Base-by-base conservation (phyloP, 2,329 filamentous ascomycete genomes). In the Calonectria multiphialidica region DNA sequence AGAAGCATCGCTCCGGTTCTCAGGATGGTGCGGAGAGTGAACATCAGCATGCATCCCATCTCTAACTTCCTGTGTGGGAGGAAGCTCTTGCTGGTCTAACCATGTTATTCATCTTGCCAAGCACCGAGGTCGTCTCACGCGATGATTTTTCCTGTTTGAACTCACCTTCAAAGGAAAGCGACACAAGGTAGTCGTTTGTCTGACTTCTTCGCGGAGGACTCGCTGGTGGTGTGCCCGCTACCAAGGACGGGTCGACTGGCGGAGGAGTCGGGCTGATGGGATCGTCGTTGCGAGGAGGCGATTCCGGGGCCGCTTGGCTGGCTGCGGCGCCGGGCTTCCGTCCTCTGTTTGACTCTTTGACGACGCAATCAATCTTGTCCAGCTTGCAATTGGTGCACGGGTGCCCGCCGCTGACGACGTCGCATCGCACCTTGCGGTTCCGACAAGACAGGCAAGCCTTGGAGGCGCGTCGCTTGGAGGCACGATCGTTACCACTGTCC, bases 311-410 rank as follows among this genome's bases (percentile, higher is more conserved):
- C n/a, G 50, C 49, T 30, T 50, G 49, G 61, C 35, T 68, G 35
- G 35, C 28, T 16, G 45, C 33, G 1, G 45, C 30, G 21, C 15
- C 57, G 3, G 59, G 67, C 21, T 59, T 62, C 16, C 66, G 53
- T 15, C 65, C 61, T 63, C 73, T 35, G 55, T 77, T 75, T 2
- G 75, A 73, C 13, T 76, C 75, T 35, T 71, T 66, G 37, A 74
- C 68, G 18, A 66, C 37, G 65, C 76, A 77, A 2, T 76, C 70
- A 8, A 76, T 62, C n/a, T 68, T 65, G 49, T 75, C 73, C 5
- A 75, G 65, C 7, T 63, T 66, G 50, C 77, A 84, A 79, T 75
- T 81, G 74, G 81, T 77, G 65, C 76, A 83, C 66, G 78, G 75
- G 23, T 73, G 47, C 8, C 76, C 75, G 63, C 66, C 71, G 33